Base-by-base conservation (phyloP, 352 stramenopile species). In the Phytophthora nicotianae region DNA sequence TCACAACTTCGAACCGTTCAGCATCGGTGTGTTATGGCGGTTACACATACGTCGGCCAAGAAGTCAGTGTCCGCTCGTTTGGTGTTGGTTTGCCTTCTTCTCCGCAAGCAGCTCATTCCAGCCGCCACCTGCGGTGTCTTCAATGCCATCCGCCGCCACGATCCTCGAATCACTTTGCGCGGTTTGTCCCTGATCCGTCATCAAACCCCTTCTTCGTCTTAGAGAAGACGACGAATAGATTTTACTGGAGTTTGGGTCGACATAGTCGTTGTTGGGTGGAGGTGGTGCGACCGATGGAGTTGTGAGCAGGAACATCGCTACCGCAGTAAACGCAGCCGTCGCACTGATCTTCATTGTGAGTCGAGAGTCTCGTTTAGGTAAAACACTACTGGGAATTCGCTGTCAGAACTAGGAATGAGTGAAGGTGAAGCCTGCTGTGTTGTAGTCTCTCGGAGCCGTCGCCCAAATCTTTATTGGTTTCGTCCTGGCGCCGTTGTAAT, bases 391-490 rank as follows among this genome's bases (percentile, higher is more conserved):
- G 9, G 32, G 2, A 17, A 8, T 26, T 33, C 20, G 17, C 49
- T 16, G 19, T 4, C 23, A 53, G 55, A 40, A 43, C 37, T 20
- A 58, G 32, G 43, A 58, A 51, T 66, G 49, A 40, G 5, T 5
- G 27, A n/a, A 54, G 20, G 21, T 45, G 24, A 24, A 8, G 20
- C 13, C 4, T 38, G 32, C 9, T 33, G 2, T 33, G n/a, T 26
- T 41, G 35, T 20, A 21, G 37, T 43, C 23, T 16, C n/a, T n/a
- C 2, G 23, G 13, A 46, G n/a, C 23, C 46, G 27, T 47, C 47
- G 49, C 23, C 21, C 29, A 61, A 9, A 65, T 65, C 50, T 53
- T 65, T 40, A 58, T 50, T 51, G 55, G 54, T 49, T 62, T 58
- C 37, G 45, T 45, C 19, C 13, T 40, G 5, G 16, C 16, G 19